phyloP scores from a whole-genome alignment of 768 basidiomycete genomes.

The Plicaturopsis crispa region DNA sequence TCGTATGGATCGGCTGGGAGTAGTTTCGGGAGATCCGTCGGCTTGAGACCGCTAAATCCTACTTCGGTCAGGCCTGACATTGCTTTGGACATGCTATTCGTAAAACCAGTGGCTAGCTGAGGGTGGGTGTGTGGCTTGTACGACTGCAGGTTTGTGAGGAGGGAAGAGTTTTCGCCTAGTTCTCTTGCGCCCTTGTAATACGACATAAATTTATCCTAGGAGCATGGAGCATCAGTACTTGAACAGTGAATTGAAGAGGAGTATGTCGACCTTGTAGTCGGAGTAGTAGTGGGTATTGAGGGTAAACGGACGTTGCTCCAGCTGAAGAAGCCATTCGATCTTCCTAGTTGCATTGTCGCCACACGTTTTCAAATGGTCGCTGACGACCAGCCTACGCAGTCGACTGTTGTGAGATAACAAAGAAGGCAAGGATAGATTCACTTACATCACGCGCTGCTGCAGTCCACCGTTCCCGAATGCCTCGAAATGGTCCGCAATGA shows the following conservation, averaged over 20 bases:
- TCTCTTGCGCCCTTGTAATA: slow-evolving; percentile 33
- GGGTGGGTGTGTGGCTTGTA: not conserved
- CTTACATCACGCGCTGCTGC: slow-evolving; percentile 40
- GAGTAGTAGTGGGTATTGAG: slow-evolving; percentile 44
- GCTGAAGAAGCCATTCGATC: slow-evolving; percentile 39
- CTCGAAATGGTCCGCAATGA: slow-evolving; percentile 44
- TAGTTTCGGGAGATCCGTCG: slow-evolving; percentile 40
- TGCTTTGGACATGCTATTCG: slow-evolving; percentile 23
- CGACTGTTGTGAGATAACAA: slow-evolving; percentile 7
- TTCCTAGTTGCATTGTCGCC: slow-evolving; percentile 28
- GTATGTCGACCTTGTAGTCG: slow-evolving; percentile 36
- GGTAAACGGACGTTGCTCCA: slow-evolving; percentile 45
- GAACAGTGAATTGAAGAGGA: slow-evolving; percentile 12
- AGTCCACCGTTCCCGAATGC: slow-evolving; percentile 45
- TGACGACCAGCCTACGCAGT: slow-evolving; percentile 36
- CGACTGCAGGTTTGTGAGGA: slow-evolving; percentile 12
- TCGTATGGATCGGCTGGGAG: slow-evolving; percentile 45
- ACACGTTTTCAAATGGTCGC: slow-evolving; percentile 41
- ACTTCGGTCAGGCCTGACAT: slow-evolving; percentile 28
- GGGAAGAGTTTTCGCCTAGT: slow-evolving; percentile 24
- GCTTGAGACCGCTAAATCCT: slow-evolving; percentile 28
- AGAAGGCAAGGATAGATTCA: not conserved
- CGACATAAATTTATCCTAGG: slow-evolving; percentile 38
- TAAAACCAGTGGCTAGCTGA: not conserved
- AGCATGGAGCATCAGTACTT: slow-evolving; percentile 16